These are phyloP conservation scores for Diaporthe sp. DNA, from an alignment of 2,329 filamentous ascomycete species.

Conservation along the genomic window DNA sequence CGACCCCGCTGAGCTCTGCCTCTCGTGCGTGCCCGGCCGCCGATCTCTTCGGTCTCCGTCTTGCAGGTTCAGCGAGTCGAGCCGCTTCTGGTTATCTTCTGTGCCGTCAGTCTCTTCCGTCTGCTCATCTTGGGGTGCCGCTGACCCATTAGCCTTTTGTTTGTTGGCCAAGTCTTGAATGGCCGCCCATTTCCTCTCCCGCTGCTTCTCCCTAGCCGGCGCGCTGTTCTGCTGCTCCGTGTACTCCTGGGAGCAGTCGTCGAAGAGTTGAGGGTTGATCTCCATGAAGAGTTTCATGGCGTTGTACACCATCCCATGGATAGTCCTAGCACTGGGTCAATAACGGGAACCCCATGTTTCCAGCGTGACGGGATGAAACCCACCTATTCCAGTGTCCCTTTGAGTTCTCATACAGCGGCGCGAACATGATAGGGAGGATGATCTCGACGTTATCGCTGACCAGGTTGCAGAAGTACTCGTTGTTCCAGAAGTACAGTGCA, in stretches of 20 bases:
- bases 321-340: conserved; percentile 74
- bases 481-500: conserved; percentile 99
- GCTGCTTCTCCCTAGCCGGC: conserved; percentile 83
- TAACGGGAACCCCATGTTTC: neutral
- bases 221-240: conserved; percentile 96
- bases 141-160: conserved; percentile 64
- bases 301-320: conserved; percentile 99
- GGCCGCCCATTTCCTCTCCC: conserved; percentile 91
- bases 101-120: conserved; percentile 85
- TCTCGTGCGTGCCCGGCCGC: conserved; percentile 68
- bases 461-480: conserved; percentile 99
- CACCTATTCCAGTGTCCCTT: conserved; percentile 99
- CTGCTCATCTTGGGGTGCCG: conserved; percentile 45
- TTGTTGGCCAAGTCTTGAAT: conserved; percentile 84
- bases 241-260: conserved; percentile 98
- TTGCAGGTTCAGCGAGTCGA: conserved; percentile 91
- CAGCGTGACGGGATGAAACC: conserved; percentile 45
- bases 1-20: conserved; percentile 71
- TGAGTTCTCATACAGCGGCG: conserved; percentile 97
- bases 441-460: conserved; percentile 99
- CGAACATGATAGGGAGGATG: conserved; percentile 99
- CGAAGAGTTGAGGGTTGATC: conserved; percentile 97
- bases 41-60: conserved; percentile 77
- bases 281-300: conserved; percentile 99
- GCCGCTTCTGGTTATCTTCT: conserved; percentile 86